phyloP scores from a whole-genome alignment of 805 yeast species.

The Wickerhamomyces pijperi region DNA sequence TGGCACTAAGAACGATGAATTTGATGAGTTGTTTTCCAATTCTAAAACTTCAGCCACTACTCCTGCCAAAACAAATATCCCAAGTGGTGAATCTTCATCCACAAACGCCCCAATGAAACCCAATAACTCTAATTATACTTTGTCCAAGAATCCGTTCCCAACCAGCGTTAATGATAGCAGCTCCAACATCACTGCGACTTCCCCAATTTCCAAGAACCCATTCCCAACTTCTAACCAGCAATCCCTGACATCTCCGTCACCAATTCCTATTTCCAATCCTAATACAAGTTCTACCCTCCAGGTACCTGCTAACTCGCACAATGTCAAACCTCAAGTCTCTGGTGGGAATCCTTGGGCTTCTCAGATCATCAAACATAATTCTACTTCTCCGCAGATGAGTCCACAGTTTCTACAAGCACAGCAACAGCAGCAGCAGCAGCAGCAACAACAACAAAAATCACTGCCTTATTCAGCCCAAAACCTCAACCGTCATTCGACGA shows the following conservation, averaged over 20 bases:
- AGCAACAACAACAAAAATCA: background rate
- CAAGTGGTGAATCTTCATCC: too few relatives aligned
- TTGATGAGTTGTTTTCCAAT: conserved; percentile 11
- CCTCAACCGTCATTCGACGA: too few relatives aligned
- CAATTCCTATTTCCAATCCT: background rate
- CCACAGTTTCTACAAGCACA: background rate
- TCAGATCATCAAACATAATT: conserved; percentile 1
- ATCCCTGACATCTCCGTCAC: too few relatives aligned
- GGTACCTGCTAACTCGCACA: too few relatives aligned
- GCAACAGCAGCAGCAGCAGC: background rate
- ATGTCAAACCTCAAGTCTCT: conserved; percentile 10
- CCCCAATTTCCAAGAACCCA: conserved; percentile 8
- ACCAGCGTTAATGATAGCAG: too few relatives aligned
- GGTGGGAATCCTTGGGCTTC: conserved; percentile 15
- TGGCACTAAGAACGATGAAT: background rate
- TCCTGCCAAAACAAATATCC: too few relatives aligned
- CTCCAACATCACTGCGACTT: background rate
- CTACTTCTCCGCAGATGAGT: conserved; percentile 2
- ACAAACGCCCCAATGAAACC: too few relatives aligned
- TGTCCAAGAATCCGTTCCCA: conserved; percentile 17
- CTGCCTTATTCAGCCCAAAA: background rate
- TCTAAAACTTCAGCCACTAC: background rate
- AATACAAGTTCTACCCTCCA: too few relatives aligned
- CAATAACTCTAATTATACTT: too few relatives aligned
- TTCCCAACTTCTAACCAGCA: too few relatives aligned